phyloP scores from a whole-genome alignment of 2,329 filamentous ascomycete genomes.

The Pyrenophora seminiperda region DNA sequence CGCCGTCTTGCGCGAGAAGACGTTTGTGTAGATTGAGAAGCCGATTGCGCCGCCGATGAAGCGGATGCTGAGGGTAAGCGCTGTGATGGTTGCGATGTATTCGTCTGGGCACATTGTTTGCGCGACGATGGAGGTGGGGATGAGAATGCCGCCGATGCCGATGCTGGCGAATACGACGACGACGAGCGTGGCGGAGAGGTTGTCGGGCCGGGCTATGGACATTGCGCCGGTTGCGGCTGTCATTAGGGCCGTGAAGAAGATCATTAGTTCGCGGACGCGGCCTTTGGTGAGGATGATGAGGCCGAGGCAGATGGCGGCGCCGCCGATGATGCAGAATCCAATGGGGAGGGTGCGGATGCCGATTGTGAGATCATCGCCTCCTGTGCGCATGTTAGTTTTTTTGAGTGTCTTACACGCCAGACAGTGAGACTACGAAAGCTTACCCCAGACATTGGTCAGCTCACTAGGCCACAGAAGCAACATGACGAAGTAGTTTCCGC shows the following conservation, averaged over 20 bases:
- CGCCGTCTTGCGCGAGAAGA: constrained; percentile 38
- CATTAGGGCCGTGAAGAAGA: constrained; percentile 66
- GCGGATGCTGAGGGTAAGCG: constrained; percentile 71
- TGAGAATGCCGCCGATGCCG: constrained; percentile 70
- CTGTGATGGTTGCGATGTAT: constrained; percentile 70
- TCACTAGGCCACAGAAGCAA: constrained; percentile 46
- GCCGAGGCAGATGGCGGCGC: constrained; percentile 63
- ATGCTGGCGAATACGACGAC: constrained; percentile 66
- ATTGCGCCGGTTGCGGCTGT: constrained; percentile 66
- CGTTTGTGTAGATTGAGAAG: constrained; percentile 57
- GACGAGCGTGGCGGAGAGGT: constrained; percentile 60
- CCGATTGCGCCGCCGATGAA: constrained; percentile 70
- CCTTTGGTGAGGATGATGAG: constrained; percentile 64
- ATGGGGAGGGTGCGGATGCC: constrained; percentile 70
- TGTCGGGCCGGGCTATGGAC: constrained; percentile 57
- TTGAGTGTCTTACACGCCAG: not conserved
- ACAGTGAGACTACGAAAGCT: not conserved
- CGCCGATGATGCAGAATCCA: constrained; percentile 66
- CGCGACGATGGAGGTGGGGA: constrained; percentile 70
- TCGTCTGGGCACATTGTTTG: constrained; percentile 73
- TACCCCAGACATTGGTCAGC: constrained; percentile 43
- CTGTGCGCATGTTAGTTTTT: constrained; percentile 20
- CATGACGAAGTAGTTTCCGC: constrained; percentile 43
- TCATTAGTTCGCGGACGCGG: constrained; percentile 64
- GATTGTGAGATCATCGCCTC: constrained; percentile 65